phyloP scores from a whole-genome alignment of 78 protist species.

The Dictyostelium citrinum region DNA sequence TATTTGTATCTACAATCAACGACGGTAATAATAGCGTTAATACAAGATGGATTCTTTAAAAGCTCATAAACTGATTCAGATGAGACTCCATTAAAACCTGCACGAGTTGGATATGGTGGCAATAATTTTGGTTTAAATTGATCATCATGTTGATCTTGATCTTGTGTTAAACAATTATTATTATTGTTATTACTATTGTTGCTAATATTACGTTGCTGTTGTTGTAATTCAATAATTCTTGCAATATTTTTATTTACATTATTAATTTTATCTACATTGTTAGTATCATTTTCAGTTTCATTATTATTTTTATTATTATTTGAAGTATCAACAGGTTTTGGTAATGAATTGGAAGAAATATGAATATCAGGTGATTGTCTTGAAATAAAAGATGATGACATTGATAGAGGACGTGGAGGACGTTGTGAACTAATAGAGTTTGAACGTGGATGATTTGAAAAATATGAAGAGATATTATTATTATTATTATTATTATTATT shows the following conservation, averaged over 20 bases:
- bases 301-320: background rate
- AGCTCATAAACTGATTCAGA: conserved; percentile 29
- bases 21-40: conserved; percentile 29
- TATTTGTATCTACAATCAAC: conserved; percentile 86
- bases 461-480: background rate
- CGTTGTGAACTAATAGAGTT: background rate
- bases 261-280: background rate
- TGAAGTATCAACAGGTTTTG: background rate
- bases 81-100: conserved; percentile 44
- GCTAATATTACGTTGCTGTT: background rate
- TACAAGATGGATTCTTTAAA: background rate
- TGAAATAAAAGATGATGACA: background rate
- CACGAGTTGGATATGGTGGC: background rate
- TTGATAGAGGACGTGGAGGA: background rate
- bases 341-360: background rate
- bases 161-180: background rate
- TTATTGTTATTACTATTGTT: background rate
- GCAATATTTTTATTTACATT: background rate
- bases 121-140: background rate
- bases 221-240: background rate
- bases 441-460: background rate
- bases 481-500: too few species aligned
- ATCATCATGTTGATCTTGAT: background rate
- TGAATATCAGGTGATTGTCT: conserved; percentile 8
- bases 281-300: background rate